Percentiles rank a stretch among this genome's conserved stretches.
phyloP scores from a whole-genome alignment of 257 asterid species.

The Forsythia suspensa region DNA sequence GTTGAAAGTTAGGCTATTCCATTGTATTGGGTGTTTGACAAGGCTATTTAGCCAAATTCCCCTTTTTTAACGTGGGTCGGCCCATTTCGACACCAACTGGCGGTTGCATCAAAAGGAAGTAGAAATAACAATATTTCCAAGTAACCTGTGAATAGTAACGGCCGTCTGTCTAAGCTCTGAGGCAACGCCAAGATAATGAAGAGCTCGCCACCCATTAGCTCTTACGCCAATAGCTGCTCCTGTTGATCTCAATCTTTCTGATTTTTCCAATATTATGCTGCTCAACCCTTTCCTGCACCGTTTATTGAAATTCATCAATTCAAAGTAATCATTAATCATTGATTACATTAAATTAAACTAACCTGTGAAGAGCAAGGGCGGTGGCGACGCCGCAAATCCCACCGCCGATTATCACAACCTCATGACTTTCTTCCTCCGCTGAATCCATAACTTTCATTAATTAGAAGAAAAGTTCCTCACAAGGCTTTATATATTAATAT shows the following conservation, averaged over 20 bases:
- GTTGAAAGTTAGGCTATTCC: too few relatives aligned
- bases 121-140: too few relatives aligned
- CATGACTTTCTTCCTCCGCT: not conserved
- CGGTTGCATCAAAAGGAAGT: too few relatives aligned
- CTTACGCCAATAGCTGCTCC: slow-evolving; percentile 6
- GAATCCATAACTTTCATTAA: not conserved
- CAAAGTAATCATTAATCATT: not conserved
- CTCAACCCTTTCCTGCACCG: slow-evolving; percentile 1
- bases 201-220: slow-evolving; percentile 13
- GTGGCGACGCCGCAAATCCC: slow-evolving; percentile 12
- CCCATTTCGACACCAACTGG: too few relatives aligned
- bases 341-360: too few relatives aligned
- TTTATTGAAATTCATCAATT: not conserved
- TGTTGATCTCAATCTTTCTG: not conserved
- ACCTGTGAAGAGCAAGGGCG: slow-evolving; percentile 20
- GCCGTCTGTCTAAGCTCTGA: slow-evolving; percentile 4
- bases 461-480: too few relatives aligned
- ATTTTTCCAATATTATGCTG: slow-evolving; percentile 9
- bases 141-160: not conserved
- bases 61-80: too few relatives aligned
- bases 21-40: too few relatives aligned
- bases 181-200: slow-evolving; percentile 5
- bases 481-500: too few relatives aligned
- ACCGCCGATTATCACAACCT: slow-evolving; percentile 13
- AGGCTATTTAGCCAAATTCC: too few relatives aligned